Evolutionary conservation across 345 rosid species (phyloP).

Genomic region (Aegle marmelos): DNA sequence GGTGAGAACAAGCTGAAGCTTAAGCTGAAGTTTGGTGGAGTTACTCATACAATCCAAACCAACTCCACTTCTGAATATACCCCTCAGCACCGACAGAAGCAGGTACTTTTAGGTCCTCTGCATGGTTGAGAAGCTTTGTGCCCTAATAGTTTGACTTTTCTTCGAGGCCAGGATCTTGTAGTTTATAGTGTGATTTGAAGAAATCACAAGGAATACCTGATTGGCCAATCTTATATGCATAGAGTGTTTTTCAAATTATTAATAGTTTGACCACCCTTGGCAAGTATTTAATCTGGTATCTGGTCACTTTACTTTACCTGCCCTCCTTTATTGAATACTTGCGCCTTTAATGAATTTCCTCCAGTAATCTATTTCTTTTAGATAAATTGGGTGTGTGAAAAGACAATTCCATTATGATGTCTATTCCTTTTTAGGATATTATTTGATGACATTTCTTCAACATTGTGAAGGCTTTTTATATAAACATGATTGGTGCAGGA

Average conservation of each 20-base stretch:
- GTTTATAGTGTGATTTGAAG: not conserved
- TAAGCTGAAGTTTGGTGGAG: constrained; percentile 65
- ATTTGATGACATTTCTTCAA: not conserved
- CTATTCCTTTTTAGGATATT: not conserved
- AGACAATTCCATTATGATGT: constrained; percentile 6
- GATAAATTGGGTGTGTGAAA: not conserved
- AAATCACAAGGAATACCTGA: not conserved
- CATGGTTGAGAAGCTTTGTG: constrained; percentile 9
- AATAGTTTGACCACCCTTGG: not conserved
- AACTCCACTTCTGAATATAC: constrained; percentile 26
- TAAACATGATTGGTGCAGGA: constrained; percentile 32
- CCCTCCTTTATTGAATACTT: too few relatives aligned
- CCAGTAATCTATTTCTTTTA: not conserved
- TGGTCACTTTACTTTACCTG: not conserved
- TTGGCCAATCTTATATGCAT: not conserved
- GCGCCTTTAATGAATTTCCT: not conserved
- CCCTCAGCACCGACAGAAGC: constrained; percentile 22
- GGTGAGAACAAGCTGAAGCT: constrained; percentile 56
- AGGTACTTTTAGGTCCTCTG: constrained; percentile 9
- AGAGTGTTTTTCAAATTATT: not conserved
- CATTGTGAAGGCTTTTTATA: constrained; percentile 3
- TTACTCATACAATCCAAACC: constrained; percentile 47
- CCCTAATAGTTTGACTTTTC: not conserved
- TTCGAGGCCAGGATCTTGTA: not conserved
- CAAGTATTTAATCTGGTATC: constrained; percentile 2